A percentile compares a stretch with the other conserved stretches of the same genome.
Conservation (phyloP, 2,329 filamentous ascomycete species). For the Hypoxylon sp. region DNA sequence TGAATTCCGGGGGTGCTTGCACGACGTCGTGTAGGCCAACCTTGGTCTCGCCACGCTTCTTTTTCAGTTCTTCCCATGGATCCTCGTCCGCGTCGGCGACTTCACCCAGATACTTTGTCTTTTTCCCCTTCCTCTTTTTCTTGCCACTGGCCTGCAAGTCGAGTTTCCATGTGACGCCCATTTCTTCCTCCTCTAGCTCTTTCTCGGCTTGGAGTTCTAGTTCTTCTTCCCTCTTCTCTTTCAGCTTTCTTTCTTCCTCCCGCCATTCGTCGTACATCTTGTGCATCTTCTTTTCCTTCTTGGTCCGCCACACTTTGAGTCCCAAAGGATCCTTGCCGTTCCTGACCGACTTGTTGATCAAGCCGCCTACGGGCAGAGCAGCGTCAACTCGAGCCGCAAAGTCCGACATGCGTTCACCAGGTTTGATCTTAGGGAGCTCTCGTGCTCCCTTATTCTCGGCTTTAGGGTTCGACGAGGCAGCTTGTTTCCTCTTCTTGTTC, state of each 20-base stretch:
- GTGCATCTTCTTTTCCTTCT: slow-evolving; percentile 87
- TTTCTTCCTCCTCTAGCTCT: slow-evolving; percentile 72
- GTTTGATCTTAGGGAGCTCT: slow-evolving; percentile 77
- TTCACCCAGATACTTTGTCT: slow-evolving; percentile 58
- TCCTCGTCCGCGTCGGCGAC: slow-evolving; percentile 72
- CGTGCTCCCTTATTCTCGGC: slow-evolving; percentile 43
- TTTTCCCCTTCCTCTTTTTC: slow-evolving; percentile 62
- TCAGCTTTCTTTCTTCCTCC: slow-evolving; percentile 74
- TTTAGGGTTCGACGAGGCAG: slow-evolving; percentile 38
- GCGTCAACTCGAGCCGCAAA: slow-evolving; percentile 88
- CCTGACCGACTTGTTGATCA: slow-evolving; percentile 74
- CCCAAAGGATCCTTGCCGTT: slow-evolving; percentile 75
- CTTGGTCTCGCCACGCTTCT: slow-evolving; percentile 71
- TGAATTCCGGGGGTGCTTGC: slow-evolving; percentile 81
- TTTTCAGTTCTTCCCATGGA: slow-evolving; percentile 82
- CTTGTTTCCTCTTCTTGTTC: slow-evolving; percentile 53
- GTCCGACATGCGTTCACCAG: slow-evolving; percentile 85
- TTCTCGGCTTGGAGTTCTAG: slow-evolving; percentile 74
- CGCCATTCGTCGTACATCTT: slow-evolving; percentile 85
- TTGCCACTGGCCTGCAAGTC: slow-evolving; percentile 62
- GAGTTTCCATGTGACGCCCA: slow-evolving; percentile 64
- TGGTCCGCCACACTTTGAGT: slow-evolving; percentile 78
- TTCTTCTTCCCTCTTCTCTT: slow-evolving; percentile 76
- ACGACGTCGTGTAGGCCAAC: slow-evolving; percentile 72
- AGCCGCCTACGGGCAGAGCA: slow-evolving; percentile 80